Percentiles rank a stretch among this genome's conserved stretches.
Conservation (phyloP, 1,139 yeast species). For the Barnettozyma hawaiiensis region DNA sequence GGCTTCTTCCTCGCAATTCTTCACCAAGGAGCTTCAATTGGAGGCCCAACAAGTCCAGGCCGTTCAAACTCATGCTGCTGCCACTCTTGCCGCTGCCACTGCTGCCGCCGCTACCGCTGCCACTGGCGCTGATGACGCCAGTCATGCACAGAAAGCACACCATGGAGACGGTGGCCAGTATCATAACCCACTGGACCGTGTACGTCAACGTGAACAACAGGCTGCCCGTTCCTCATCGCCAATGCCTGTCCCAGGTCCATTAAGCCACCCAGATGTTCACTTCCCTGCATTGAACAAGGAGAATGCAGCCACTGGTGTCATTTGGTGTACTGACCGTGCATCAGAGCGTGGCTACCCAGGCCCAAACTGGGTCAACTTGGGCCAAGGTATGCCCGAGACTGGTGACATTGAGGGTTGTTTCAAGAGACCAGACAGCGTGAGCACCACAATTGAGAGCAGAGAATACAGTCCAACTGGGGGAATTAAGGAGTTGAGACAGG, state of each 20-base stretch:
- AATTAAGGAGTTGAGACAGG: conserved; percentile 49
- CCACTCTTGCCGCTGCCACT: too few relatives aligned
- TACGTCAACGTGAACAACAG: conserved; percentile 8
- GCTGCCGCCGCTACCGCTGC: too few relatives aligned
- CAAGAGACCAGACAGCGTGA: conserved; percentile 47
- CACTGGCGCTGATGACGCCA: too few relatives aligned
- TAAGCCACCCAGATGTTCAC: conserved; percentile 39
- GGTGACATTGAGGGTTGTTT: conserved; percentile 62
- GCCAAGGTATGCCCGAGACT: conserved; percentile 70
- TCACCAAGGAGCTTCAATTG: conserved; percentile 8
- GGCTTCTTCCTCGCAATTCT: conserved; percentile 21
- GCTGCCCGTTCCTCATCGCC: conserved; percentile 32
- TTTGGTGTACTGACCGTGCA: conserved; percentile 68
- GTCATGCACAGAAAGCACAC: too few relatives aligned
- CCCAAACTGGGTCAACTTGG: conserved; percentile 56
- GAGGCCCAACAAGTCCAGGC: conserved; percentile 2
- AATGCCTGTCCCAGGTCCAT: conserved; percentile 48
- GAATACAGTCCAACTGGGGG: conserved; percentile 69
- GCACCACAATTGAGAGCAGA: conserved; percentile 47
- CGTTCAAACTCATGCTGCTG: too few relatives aligned
- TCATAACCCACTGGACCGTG: conserved; percentile 10
- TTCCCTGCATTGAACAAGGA: conserved; percentile 59
- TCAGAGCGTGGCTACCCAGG: conserved; percentile 51
- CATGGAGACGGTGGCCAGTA: background rate
- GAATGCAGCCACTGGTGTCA: conserved; percentile 63